These are phyloP conservation scores for Ganoderma resinaceum DNA, from an alignment of 1,284 basidiomycete genomes.

Conservation along the genomic window DNA sequence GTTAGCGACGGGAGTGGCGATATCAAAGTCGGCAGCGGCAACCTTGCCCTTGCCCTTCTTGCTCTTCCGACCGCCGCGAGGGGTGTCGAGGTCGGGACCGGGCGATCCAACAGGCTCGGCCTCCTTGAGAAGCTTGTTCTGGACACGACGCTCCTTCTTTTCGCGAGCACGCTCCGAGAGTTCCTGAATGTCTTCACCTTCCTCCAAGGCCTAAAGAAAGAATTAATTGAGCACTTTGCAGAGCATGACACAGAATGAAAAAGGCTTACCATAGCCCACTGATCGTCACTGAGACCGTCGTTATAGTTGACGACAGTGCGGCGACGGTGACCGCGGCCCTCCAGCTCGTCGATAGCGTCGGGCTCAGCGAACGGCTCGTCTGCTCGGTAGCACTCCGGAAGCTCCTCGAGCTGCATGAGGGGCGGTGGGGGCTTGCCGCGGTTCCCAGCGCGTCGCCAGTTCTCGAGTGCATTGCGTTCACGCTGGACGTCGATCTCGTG, in stretches of 20 bases:
- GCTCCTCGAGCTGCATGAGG: constrained; percentile 89
- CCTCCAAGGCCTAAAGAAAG: constrained; percentile 75
- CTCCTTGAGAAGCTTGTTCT: constrained; percentile 39
- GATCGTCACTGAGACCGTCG: constrained; percentile 93
- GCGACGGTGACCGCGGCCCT: constrained; percentile 86
- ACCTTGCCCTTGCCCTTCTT: constrained; percentile 73
- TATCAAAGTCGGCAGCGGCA: constrained; percentile 51
- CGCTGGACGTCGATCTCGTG: constrained; percentile 87
- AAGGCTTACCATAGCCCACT: constrained; percentile 80
- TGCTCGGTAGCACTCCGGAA: constrained; percentile 91
- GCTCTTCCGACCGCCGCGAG: constrained; percentile 55
- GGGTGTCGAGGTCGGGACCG: constrained; percentile 61
- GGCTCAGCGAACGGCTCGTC: constrained; percentile 81
- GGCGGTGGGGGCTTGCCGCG: constrained; percentile 81
- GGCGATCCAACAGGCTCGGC: constrained; percentile 57
- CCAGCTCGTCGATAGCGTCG: constrained; percentile 72
- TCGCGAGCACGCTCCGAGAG: constrained; percentile 68
- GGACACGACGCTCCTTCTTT: constrained; percentile 64
- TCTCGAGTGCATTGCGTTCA: constrained; percentile 70
- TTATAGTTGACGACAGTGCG: constrained; percentile 91
- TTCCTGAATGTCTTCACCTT: constrained; percentile 87
- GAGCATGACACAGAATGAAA: not conserved
- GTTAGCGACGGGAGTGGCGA: constrained; percentile 41
- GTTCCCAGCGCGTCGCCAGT: constrained; percentile 81
- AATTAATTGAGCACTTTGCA: not conserved